Evolutionary conservation across 257 asterid genomes (phyloP), one percentile per base, ranked within the genome.

Genomic region (Misopates orontium): DNA sequence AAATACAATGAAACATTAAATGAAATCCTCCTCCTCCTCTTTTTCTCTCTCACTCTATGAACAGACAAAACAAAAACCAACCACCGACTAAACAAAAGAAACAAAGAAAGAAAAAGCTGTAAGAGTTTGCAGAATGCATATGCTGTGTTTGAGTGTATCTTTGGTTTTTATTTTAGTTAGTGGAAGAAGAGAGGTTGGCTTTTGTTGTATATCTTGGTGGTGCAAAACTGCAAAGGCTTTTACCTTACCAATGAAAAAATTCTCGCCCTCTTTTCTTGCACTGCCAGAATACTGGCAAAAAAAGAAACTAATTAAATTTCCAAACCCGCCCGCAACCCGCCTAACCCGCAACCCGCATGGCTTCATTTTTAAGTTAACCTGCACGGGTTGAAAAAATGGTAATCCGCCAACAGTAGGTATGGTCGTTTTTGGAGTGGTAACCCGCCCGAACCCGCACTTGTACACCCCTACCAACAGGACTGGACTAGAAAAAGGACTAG

Each of bases 181-280:
- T 3, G 8, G 42, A 36, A 36, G 8, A 10, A 57, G 47, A 47
- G 62, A 49, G 36, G 36, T 15, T 49, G 18, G n/a, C n/a, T n/a
- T n/a, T 58, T 41, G n/a, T 58, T 20, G 17, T n/a, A 25, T 8
- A 16, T 31, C n/a, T 17, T n/a, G 42, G 63, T 28, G 36, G 39
- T 20, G 28, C 3, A 57, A 57, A 28, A n/a, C 47, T 39, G 78
- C 73, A 71, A 78, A 75, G 63, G 4, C 70, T 84, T n/a, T n/a
- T 88, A 84, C 94, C 95, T 91, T 91, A 94, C 96, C 97, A 73
- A 91, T 83, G 96, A 88, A 84, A 86, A 36, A 82, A 85, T 74
- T n/a, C 88, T 73, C 75, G 40, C 85, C 72, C 75, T 71, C 79
- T 85, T 85, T 85, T 84, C 81, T 78, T 78, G 76, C 87, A 81